Conservation (phyloP, 345 rosid genomes). For the Camelina laxa region DNA sequence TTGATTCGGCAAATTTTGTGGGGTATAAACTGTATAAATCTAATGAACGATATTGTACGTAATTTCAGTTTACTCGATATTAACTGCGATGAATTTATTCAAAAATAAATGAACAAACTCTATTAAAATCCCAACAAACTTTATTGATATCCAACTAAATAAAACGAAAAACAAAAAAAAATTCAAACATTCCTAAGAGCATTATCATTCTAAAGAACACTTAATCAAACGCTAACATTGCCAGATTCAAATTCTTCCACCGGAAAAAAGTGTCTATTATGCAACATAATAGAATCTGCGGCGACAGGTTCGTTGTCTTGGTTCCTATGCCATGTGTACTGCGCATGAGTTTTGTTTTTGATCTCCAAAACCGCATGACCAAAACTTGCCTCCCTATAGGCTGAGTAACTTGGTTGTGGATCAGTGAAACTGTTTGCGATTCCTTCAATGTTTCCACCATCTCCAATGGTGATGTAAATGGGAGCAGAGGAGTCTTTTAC, state of each 20-base stretch:
- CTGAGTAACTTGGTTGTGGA: slow-evolving; percentile 61
- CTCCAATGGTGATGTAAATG: slow-evolving; percentile 65
- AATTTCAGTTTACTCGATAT: neutral
- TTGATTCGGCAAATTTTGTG: too few species aligned
- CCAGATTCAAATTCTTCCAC: slow-evolving; percentile 2
- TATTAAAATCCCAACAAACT: neutral
- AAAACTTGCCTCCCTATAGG: slow-evolving; percentile 62
- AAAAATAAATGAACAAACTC: neutral
- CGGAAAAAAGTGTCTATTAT: slow-evolving; percentile 37
- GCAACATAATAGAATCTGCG: slow-evolving; percentile 48
- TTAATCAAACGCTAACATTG: neutral
- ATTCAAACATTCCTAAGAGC: neutral
- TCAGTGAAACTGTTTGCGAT: slow-evolving; percentile 47
- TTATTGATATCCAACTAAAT: neutral
- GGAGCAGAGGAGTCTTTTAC: slow-evolving; percentile 59
- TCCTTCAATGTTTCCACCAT: slow-evolving; percentile 83
- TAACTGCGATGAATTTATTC: neutral
- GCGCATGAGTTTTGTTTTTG: slow-evolving; percentile 54
- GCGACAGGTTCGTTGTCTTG: slow-evolving; percentile 55
- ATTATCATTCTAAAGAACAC: neutral
- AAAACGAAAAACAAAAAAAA: neutral
- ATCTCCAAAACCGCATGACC: slow-evolving; percentile 64
- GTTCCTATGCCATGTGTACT: slow-evolving; percentile 61
- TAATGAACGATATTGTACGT: neutral
- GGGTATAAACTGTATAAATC: neutral